Evolutionary conservation across 2,329 filamentous ascomycete genomes (phyloP).

Genomic region (Colletotrichum liaoningense): DNA sequence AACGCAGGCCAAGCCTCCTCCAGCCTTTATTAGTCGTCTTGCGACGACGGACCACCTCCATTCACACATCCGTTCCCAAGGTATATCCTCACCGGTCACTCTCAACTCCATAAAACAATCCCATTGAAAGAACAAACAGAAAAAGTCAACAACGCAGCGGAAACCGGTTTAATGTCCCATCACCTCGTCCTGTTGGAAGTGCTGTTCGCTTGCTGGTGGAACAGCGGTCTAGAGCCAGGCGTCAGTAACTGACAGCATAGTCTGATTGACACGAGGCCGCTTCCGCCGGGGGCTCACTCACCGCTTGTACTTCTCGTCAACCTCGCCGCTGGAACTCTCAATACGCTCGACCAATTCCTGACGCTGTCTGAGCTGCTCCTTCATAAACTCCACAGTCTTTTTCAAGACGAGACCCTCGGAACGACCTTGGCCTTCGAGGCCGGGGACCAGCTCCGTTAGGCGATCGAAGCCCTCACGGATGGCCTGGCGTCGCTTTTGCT

Average conservation of each 20-base stretch:
- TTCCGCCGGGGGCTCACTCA: slow-evolving; percentile 40
- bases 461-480: slow-evolving; percentile 88
- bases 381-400: slow-evolving; percentile 75
- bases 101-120: not conserved
- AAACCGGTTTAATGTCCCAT: not conserved
- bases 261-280: too few species aligned
- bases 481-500: slow-evolving; percentile 63
- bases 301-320: slow-evolving; percentile 61
- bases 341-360: slow-evolving; percentile 68
- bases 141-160: not conserved
- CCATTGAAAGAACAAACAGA: not conserved
- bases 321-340: slow-evolving; percentile 67
- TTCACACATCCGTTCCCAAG: not conserved
- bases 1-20: not conserved
- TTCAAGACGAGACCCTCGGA: slow-evolving; percentile 88
- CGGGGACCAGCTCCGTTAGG: slow-evolving; percentile 83
- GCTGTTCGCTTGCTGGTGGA: slow-evolving; percentile 13
- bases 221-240: not conserved
- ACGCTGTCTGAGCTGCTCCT: slow-evolving; percentile 68
- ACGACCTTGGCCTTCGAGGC: slow-evolving; percentile 83
- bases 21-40: not conserved
- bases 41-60: not conserved
- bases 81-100: not conserved
- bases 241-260: not conserved
- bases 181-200: slow-evolving; percentile 11